Evolutionary conservation across 2,329 filamentous ascomycete species (phyloP), one percentile per base, ranked within the genome.

Genomic region (Fusarium newnesense): DNA sequence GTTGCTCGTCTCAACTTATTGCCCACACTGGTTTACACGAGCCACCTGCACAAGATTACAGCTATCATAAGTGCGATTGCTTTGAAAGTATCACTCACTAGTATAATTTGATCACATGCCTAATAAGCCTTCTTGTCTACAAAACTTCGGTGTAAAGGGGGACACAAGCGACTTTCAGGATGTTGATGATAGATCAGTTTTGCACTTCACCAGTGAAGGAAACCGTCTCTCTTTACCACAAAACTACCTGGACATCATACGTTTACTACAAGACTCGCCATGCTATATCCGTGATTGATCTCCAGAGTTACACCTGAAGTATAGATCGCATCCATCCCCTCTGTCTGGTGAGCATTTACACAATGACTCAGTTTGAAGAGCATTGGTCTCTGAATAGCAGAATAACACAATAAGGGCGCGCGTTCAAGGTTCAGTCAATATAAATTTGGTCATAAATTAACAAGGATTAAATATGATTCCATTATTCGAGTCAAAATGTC

Each of bases 401-500:
- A 5, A 39, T 5, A 3, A 12, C 12, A 13, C 24, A 10, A 5
- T 2, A 28, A 69, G 30, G 54, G 63, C 54, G 65, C 36, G 10
- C 24, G 13, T 28, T 12, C 2, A 19, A 44, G 37, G 9, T 19
- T 12, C 16, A 2, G 18, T 50, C 24, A 52, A 21, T 30, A 49
- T 28, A 9, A 19, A 12, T 12, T n/a, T 9, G 1, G 28, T 39
- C 3, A 8, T n/a, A 60, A 4, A 36, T 26, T 26, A 43, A 39
- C 63, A 62, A 24, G 62, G 56, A 44, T 60, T 26, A 54, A 32
- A 59, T 8, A 49, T 61, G 47, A 63, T 64, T 64, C 57, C 57
- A 64, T 40, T 49, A 9, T 40, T 53, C 50, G 64, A 69, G 47
- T 69, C 57, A 69, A 64, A 43, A n/a, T 2, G 57, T 56, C 40